Base-by-base conservation (phyloP, 2,329 filamentous ascomycete genomes). In the Aspergillus uvarum region DNA sequence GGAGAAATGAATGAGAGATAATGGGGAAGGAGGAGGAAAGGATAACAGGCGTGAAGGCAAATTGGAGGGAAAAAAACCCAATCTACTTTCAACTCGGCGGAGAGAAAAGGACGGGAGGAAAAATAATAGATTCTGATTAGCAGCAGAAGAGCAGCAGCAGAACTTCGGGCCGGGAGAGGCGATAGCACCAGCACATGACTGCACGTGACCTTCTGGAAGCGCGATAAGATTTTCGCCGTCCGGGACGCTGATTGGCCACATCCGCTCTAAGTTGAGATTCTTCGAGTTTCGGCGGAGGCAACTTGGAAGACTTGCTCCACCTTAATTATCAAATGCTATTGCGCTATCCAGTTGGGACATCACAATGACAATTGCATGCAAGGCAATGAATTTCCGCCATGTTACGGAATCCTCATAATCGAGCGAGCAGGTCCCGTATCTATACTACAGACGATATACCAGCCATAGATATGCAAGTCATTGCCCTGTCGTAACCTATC, bases 101-200 rank as follows among this genome's bases (percentile, higher is more conserved):
- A 63, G 54, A 51, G 66, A 63, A 68, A 66, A 49, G 67, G 67
- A 65, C 52, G 49, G 60, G 54, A 51, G 51, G 53, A 63, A 62
- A 62, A 64, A 61, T 60, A 57, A 19, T 44, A 2, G 26, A 8
- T 29, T 29, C 26, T 29, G 22, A 22, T 22, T 22, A 22, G 22
- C 22, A 38, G 10, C 31, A 32, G 4, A 8, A 32, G 11, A 35
- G 32, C 32, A 35, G 11, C 11, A 44, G 38, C 11, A 35, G 38
- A 19, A 44, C 38, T 44, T 19, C 38, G 14, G 14, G 38, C 38
- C 38, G 14, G 38, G 38, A 19, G 38, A 19, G 35, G 22, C 55
- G 57, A 65, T 63, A 62, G 57, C 38, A 19, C 16, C 24, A 22
- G 48, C 64, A 66, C 65, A 62, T 66, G 62, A 58, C 4, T 7